phyloP scores from a whole-genome alignment of 2,329 filamentous ascomycete species.

The Trichoderma sp. region DNA sequence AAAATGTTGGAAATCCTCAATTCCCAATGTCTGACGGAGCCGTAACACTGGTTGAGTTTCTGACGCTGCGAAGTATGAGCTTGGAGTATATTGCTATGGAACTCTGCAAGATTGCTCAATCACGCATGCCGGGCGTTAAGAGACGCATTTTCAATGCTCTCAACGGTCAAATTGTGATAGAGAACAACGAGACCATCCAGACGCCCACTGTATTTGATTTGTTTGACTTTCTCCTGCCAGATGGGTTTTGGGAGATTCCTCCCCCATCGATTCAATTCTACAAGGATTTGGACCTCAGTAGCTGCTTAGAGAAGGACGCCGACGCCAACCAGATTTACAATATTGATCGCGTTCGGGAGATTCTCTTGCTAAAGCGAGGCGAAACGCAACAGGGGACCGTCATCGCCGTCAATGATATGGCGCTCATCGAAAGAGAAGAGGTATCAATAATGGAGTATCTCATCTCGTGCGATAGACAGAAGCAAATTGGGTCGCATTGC shows the following conservation, averaged over 20 bases:
- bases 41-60: slow-evolving; percentile 73
- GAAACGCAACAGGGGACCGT: slow-evolving; percentile 59
- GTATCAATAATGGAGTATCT: slow-evolving; percentile 64
- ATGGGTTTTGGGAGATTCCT: slow-evolving; percentile 54
- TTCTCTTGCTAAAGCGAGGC: slow-evolving; percentile 70
- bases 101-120: slow-evolving; percentile 74
- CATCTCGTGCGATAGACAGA: slow-evolving; percentile 64
- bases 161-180: slow-evolving; percentile 73
- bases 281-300: slow-evolving; percentile 66
- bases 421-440: slow-evolving; percentile 61
- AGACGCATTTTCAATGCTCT: slow-evolving; percentile 71
- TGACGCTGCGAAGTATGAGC: slow-evolving; percentile 74
- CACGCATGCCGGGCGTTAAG: slow-evolving; percentile 71
- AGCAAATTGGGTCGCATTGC: slow-evolving; percentile 59
- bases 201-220: slow-evolving; percentile 86
- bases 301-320: slow-evolving; percentile 64
- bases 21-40: slow-evolving; percentile 73
- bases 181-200: slow-evolving; percentile 66
- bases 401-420: slow-evolving; percentile 54
- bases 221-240: slow-evolving; percentile 78
- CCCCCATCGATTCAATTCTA: slow-evolving; percentile 64
- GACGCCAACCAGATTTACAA: slow-evolving; percentile 67
- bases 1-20: slow-evolving; percentile 60
- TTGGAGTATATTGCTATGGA: slow-evolving; percentile 87
- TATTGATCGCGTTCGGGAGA: slow-evolving; percentile 70